These are phyloP conservation scores for Cucumis melo DNA, from an alignment of 306 rosid species.

Conservation along the genomic window DNA sequence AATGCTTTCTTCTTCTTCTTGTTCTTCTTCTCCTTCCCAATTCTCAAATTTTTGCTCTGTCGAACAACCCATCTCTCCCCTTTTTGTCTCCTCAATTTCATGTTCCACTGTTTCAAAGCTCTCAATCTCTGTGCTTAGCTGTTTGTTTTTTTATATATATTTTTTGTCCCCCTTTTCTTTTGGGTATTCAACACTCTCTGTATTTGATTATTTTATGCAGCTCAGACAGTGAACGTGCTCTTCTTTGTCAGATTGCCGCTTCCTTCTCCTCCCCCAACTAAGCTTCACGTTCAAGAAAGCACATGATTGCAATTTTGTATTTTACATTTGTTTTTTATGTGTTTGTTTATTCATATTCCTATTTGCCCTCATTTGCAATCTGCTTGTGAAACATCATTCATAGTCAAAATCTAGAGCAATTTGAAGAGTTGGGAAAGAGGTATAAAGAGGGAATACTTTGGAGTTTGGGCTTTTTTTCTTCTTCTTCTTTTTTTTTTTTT, in stretches of 20 bases:
- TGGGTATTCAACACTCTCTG: constrained; percentile 13
- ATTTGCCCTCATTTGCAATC: constrained; percentile 9
- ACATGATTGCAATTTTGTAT: constrained; percentile 33
- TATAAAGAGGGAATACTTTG: constrained; percentile 39
- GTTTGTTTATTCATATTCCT: constrained; percentile 13
- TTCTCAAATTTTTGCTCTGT: background rate
- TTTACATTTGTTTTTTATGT: background rate
- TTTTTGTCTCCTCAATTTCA: background rate
- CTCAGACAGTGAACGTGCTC: constrained; percentile 19
- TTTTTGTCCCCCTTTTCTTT: background rate
- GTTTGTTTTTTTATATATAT: constrained; percentile 21
- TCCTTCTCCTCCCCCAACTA: constrained; percentile 10
- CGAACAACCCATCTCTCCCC: constrained; percentile 1
- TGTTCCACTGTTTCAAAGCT: background rate
- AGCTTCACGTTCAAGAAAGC: constrained; percentile 54
- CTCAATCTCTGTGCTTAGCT: constrained; percentile 47
- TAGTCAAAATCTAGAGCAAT: constrained; percentile 13
- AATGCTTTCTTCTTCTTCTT: constrained; percentile 3
- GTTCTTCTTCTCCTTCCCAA: constrained; percentile 4
- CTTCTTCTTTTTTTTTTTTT: background rate
- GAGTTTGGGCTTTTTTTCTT: constrained; percentile 41
- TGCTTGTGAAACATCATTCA: constrained; percentile 11
- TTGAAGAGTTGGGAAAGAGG: background rate
- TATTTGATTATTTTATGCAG: constrained; percentile 40
- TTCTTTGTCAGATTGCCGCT: constrained; percentile 4